Conservation (phyloP, 2,329 filamentous ascomycete genomes). For the Diaporthe citri region DNA sequence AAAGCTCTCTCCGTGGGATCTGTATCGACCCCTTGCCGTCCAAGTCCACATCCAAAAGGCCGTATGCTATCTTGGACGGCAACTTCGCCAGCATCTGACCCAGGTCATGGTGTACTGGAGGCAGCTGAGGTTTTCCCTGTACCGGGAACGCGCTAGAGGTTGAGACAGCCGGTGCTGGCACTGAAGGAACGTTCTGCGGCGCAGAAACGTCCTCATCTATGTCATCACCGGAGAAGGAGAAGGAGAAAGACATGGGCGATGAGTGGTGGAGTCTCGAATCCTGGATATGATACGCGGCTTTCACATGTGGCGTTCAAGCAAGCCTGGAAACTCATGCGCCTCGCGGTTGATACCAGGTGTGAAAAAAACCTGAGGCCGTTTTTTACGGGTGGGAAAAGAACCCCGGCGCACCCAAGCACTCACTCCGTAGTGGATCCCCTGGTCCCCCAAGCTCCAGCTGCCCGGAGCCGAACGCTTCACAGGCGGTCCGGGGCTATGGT, state of each 20-base stretch:
- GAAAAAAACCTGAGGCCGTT: conserved; percentile 18
- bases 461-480: conserved; percentile 22
- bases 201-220: conserved; percentile 64
- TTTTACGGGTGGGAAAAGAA: conserved; percentile 18
- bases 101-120: conserved; percentile 65
- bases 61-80: conserved; percentile 81
- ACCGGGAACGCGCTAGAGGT: conserved; percentile 70
- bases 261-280: neutral
- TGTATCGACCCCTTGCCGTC: conserved; percentile 66
- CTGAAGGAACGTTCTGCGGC: conserved; percentile 24
- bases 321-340: neutral
- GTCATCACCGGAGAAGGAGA: conserved; percentile 73
- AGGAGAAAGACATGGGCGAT: conserved; percentile 64
- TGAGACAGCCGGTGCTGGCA: conserved; percentile 42
- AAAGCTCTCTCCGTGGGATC: conserved; percentile 81
- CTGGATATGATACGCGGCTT: neutral
- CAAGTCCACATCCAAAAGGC: conserved; percentile 69
- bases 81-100: conserved; percentile 66
- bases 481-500: conserved; percentile 10
- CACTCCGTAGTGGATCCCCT: neutral
- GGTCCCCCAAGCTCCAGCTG: neutral
- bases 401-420: neutral
- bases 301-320: neutral
- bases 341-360: too few species aligned
- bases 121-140: conserved; percentile 70